A percentile compares a stretch with the other conserved stretches of the same genome.
These are phyloP conservation scores for Neocucurbitaria cava DNA, from an alignment of 2,329 filamentous ascomycete genomes.

Conservation along the genomic window DNA sequence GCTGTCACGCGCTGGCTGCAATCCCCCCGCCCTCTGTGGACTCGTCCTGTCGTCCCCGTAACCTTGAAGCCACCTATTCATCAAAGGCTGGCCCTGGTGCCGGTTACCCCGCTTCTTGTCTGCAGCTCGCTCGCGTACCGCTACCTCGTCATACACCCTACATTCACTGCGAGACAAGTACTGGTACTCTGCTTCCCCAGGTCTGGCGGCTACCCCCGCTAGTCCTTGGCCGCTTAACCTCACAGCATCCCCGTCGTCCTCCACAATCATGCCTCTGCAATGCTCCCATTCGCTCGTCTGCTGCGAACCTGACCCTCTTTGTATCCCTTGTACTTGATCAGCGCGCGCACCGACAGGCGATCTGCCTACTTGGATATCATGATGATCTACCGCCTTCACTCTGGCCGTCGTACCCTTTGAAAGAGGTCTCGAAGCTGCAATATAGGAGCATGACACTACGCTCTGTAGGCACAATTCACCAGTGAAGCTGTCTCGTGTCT, in stretches of 20 bases:
- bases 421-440: slow-evolving; percentile 34
- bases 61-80: slow-evolving; percentile 47
- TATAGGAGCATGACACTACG: slow-evolving; percentile 46
- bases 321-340: slow-evolving; percentile 51
- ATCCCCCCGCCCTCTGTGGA: slow-evolving; percentile 34
- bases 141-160: slow-evolving; percentile 25
- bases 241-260: slow-evolving; percentile 40
- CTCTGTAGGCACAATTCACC: slow-evolving; percentile 32
- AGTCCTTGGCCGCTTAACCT: slow-evolving; percentile 41
- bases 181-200: slow-evolving; percentile 29
- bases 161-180: slow-evolving; percentile 28
- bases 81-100: slow-evolving; percentile 33
- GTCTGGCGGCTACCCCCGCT: slow-evolving; percentile 32
- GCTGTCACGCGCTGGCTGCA: slow-evolving; percentile 44
- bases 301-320: slow-evolving; percentile 45
- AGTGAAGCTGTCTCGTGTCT: slow-evolving; percentile 40
- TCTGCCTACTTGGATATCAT: slow-evolving; percentile 49
- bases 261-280: slow-evolving; percentile 34
- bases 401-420: slow-evolving; percentile 41
- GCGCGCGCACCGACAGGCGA: slow-evolving; percentile 41
- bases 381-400: slow-evolving; percentile 45
- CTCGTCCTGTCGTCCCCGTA: slow-evolving; percentile 39
- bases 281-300: slow-evolving; percentile 44
- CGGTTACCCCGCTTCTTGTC: slow-evolving; percentile 48
- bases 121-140: slow-evolving; percentile 36